These are phyloP conservation scores for Mycena crocata DNA, from an alignment of 768 basidiomycete genomes.

Conservation along the genomic window DNA sequence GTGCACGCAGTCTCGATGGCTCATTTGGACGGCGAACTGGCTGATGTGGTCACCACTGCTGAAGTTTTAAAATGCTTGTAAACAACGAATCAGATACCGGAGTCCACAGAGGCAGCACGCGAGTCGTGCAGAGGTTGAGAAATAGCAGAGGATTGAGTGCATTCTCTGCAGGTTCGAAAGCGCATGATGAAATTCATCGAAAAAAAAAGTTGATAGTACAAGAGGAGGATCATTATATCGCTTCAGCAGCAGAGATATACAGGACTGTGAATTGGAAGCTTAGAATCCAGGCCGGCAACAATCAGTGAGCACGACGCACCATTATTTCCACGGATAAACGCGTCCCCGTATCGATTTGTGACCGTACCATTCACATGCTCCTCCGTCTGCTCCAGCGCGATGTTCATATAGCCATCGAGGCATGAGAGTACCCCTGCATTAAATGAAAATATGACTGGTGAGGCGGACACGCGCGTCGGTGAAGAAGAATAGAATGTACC, in stretches of 20 bases:
- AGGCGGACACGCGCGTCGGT: background rate
- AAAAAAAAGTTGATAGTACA: conserved; percentile 24
- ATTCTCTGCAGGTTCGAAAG: too few relatives aligned
- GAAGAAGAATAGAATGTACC: conserved; percentile 64
- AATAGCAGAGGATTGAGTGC: too few relatives aligned
- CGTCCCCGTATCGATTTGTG: conserved; percentile 93
- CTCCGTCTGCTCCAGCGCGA: conserved; percentile 96
- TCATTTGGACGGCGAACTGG: conserved; percentile 23
- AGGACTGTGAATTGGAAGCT: conserved; percentile 59
- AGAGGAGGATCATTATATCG: conserved; percentile 49
- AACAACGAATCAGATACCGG: background rate
- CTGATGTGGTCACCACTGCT: conserved; percentile 21
- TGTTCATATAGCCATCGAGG: conserved; percentile 99
- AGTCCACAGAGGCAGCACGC: too few relatives aligned
- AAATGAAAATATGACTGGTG: too few relatives aligned
- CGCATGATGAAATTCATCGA: too few relatives aligned
- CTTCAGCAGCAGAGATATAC: conserved; percentile 82
- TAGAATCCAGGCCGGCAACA: conserved; percentile 17
- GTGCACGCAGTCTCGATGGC: conserved; percentile 26
- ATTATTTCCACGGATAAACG: conserved; percentile 95
- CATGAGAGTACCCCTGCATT: conserved; percentile 89
- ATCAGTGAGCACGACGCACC: conserved; percentile 65
- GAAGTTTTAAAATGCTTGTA: conserved; percentile 14
- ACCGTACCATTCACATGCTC: conserved; percentile 91
- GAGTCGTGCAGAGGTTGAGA: too few relatives aligned